These are phyloP conservation scores for Hemisphaericaspora xylanilytica DNA, from an alignment of 1,139 yeast species.

Conservation along the genomic window DNA sequence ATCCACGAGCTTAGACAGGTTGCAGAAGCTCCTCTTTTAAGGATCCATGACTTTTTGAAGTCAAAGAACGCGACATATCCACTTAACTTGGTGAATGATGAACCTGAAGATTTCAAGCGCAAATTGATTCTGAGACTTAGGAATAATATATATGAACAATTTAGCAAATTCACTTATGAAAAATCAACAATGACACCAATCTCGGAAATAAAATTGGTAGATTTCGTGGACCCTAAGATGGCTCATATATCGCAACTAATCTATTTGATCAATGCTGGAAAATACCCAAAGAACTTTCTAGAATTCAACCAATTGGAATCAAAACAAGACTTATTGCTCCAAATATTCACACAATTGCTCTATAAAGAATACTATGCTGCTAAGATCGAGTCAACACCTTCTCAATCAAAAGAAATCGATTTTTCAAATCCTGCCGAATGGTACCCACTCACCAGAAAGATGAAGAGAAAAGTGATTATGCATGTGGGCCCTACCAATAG, in stretches of 20 bases:
- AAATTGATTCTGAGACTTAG: not conserved
- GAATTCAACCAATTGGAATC: conserved; percentile 17
- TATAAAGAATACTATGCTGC: conserved; percentile 22
- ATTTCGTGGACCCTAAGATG: conserved; percentile 33
- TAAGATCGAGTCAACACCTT: conserved; percentile 17
- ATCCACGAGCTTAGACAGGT: conserved; percentile 2
- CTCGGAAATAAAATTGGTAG: conserved; percentile 15
- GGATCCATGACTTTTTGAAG: conserved; percentile 1
- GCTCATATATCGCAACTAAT: conserved; percentile 20
- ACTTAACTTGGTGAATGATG: conserved; percentile 10
- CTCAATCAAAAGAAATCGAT: conserved; percentile 34
- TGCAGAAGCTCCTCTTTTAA: conserved; percentile 1
- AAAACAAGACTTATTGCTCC: conserved; percentile 20
- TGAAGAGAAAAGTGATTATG: conserved; percentile 75
- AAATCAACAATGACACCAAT: conserved; percentile 4
- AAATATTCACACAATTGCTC: conserved; percentile 24
- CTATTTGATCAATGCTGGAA: conserved; percentile 18
- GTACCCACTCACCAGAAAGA: conserved; percentile 83
- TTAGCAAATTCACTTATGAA: not conserved
- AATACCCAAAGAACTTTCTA: conserved; percentile 21
- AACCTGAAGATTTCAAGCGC: not conserved
- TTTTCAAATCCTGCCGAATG: conserved; percentile 76
- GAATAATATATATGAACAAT: conserved; percentile 1
- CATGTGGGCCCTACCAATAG: conserved; percentile 98
- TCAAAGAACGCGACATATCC: conserved; percentile 6